Base-by-base conservation (phyloP, 441 rosid genomes). In the Pelargonium cotyledonis region DNA sequence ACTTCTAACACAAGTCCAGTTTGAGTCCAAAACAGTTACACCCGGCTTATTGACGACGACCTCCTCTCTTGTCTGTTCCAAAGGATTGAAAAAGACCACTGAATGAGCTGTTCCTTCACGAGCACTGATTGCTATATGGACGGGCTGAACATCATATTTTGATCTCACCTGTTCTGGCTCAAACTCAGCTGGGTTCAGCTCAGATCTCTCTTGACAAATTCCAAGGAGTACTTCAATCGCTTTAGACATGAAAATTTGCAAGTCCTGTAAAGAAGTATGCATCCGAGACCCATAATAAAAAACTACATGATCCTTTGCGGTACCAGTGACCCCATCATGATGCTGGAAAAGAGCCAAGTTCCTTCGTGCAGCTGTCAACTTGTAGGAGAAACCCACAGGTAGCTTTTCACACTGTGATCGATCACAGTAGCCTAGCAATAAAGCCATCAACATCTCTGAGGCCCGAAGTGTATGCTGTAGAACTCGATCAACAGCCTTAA, bases 341-440 rank as follows among this genome's bases (percentile, higher is more conserved):
- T 95, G 99, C 83, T 95, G 99, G 81, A 95, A 95, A 68, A 95
- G 98, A 78, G 99, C 98, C 73, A 92, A 84, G 73, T 89, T 95
- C 80, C 99, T 85, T 85, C 98, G 85, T 1, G 99, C 98, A 73
- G 97, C 99, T 18, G 90, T 89, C 81, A 92, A 77, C 88, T 95
- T 95, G 76, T 85, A 84, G n/a, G 91, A 79, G 76, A 86, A 90
- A 40, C 90, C 83, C 7, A 80, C 77, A 8, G 95, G 96, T 69
- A 89, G 81, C 74, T 88, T 95, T 75, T 88, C 99, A 70, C 99
- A 92, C 65, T 89, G 97, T 67, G 83, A 58, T 76, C 93, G 78
- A 78, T 89, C 96, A 82, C 99, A 95, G 76, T 89, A 86, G 70
- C 95, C 98, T 70, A 92, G 84, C 69, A 92, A 80, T 73, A 92